Evolutionary conservation across 2,329 filamentous ascomycete species (phyloP), one percentile per base, ranked within the genome.

Genomic region (Botrytis squamosa): DNA sequence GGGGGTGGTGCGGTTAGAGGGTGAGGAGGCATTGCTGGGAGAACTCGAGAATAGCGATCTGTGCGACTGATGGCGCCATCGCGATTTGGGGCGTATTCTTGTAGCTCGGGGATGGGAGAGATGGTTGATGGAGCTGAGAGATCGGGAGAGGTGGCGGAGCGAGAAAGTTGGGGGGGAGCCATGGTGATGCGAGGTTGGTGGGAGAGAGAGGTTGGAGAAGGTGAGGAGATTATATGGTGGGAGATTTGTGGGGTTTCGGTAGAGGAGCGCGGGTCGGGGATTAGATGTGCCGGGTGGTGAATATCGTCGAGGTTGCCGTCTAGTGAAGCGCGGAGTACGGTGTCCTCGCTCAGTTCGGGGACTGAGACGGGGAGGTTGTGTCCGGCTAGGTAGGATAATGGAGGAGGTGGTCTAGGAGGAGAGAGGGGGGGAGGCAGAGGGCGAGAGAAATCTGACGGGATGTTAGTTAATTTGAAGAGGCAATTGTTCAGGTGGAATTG

Each of bases 1-100:
- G 18, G 4, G 29, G 18, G 29, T 16, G 65, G 44, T 3, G 22
- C 4, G 4, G 52, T 55, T n/a, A 25, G n/a, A 1, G 25, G 49
- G 5, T 55, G 49, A 16, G 36, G 49, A 7, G n/a, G 60, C 2
- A 57, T 8, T 29, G 36, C 4, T 5, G 44, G 29, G 1, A 69
- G 2, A 1, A 57, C 29, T 16, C n/a, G 38, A 16, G 66, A 69
- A 38, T 69, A 69, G 2, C 49, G 66, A 44, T 69, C 66, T 33
- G 29, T 3, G 36, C 49, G 66, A 8, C 66, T 69, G n/a, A 69
- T 57, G 18, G 66, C 66, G 18, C 66, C 66, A 22, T 69, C n/a
- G 29, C 66, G 38, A 7, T 42, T 42, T 2, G n/a, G 3, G 33
- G n/a, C 1, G 4, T 33, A 6, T 59, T 69, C 10, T 29, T n/a